Evolutionary conservation across 495 filamentous ascomycete species (phyloP).

Genomic region (Neurospora sp.): DNA sequence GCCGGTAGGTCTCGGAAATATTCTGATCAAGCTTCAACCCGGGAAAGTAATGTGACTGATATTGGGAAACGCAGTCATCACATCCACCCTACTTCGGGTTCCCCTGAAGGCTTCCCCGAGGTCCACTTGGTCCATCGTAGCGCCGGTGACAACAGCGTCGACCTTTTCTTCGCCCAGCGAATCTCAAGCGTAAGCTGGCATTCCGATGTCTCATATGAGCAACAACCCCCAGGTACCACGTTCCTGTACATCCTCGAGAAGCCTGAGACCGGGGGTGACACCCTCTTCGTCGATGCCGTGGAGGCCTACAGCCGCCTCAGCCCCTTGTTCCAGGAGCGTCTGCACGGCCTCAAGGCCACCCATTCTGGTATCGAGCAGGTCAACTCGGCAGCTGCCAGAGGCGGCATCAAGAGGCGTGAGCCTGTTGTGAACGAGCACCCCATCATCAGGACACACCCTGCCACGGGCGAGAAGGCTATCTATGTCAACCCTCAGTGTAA

Average conservation of each 20-base stretch:
- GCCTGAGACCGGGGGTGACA: conserved; percentile 71
- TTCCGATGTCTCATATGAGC: conserved; percentile 73
- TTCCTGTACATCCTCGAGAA: conserved; percentile 72
- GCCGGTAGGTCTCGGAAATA: conserved; percentile 29
- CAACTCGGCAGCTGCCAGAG: conserved; percentile 41
- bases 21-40: background rate
- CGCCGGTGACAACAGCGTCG: conserved; percentile 47
- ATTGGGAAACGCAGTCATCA: conserved; percentile 40
- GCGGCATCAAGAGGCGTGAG: conserved; percentile 58
- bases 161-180: conserved; percentile 51
- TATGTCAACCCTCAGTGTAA: conserved; percentile 82
- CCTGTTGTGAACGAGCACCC: conserved; percentile 65
- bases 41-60: background rate
- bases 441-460: conserved; percentile 69
- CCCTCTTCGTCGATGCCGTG: conserved; percentile 60
- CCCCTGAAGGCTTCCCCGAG: conserved; percentile 61
- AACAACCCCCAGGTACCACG: conserved; percentile 76
- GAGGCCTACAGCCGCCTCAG: conserved; percentile 72
- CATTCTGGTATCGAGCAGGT: conserved; percentile 71
- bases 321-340: conserved; percentile 56
- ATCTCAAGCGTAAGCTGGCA: conserved; percentile 54
- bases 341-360: conserved; percentile 67
- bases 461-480: conserved; percentile 75
- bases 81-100: conserved; percentile 70
- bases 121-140: conserved; percentile 71